phyloP scores from a whole-genome alignment of 2,329 filamentous ascomycete species.

The Curvularia lunata region DNA sequence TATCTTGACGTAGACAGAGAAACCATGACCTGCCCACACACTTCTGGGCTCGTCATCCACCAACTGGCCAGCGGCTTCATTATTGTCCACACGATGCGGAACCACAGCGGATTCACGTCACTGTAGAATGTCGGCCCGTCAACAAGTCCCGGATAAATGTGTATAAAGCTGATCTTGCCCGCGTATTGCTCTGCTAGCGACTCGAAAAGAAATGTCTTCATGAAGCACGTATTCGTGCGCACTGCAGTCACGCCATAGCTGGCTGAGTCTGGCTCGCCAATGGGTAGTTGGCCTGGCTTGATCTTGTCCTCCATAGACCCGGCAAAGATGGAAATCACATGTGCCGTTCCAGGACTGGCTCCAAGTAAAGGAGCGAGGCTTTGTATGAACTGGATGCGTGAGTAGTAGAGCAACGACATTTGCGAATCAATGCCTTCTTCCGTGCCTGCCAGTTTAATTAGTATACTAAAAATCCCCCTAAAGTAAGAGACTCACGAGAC shows the following conservation, averaged over 20 bases:
- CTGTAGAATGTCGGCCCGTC: conserved; percentile 37
- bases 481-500: conserved; percentile 52
- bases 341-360: conserved; percentile 22
- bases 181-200: conserved; percentile 31
- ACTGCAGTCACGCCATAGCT: conserved; percentile 38
- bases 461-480: too few relatives aligned
- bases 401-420: conserved; percentile 45
- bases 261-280: conserved; percentile 30
- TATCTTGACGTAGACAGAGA: conserved; percentile 34
- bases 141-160: conserved; percentile 45
- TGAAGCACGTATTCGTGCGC: conserved; percentile 40
- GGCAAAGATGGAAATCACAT: conserved; percentile 47
- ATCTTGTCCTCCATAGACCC: conserved; percentile 37
- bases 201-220: conserved; percentile 43
- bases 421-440: conserved; percentile 48
- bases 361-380: conserved; percentile 48
- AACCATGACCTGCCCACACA: conserved; percentile 44
- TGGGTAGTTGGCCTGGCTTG: conserved; percentile 32
- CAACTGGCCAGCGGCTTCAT: conserved; percentile 32
- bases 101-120: conserved; percentile 38
- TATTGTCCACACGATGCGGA: conserved; percentile 35
- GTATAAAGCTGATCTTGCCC: conserved; percentile 38
- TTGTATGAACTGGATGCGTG: conserved; percentile 49
- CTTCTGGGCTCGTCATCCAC: conserved; percentile 31
- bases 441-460: conserved; percentile 47